Evolutionary conservation across 2,329 filamentous ascomycete species (phyloP), one percentile per base, ranked within the genome.

Genomic region (Tricladium varicosporioides): DNA sequence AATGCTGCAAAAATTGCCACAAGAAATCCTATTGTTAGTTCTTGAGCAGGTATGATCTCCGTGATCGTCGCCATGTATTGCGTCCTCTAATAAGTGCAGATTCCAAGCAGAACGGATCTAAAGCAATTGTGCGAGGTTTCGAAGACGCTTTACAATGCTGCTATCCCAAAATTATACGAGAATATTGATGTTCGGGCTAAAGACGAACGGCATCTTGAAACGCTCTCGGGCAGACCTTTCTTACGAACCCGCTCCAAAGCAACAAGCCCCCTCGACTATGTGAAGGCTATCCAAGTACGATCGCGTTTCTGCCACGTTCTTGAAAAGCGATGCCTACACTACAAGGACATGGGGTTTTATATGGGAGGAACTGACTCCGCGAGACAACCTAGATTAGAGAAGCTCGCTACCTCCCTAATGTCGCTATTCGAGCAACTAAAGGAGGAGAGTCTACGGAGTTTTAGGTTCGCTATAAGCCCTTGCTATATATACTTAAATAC

Each of bases 111-210:
- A 31, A 46, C 2, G 2, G 51, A 53, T 27, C 22, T 53, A 31
- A 53, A 53, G 40, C 40, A 53, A 7, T n/a, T 53, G 16, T 46
- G 40, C 5, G 51, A 53, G 33, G 51, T 53, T 1, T 53, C 51
- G 18, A 53, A 53, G 42, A 31, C 15, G 3, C 36, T 53, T 16
- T 43, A 53, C 16, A 11, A 45, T 5, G 10, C 15, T 31, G 15
- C 51, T 5, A 8, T 32, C 15, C 51, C 51, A n/a, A 32, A 27
- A 19, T 15, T 53, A 16, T 53, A 46, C 42, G 16, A 45, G 19
- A 22, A 22, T 22, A 31, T 48, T 27, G 19, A 31, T 18, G 8
- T 48, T 13, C 11, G 16, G 10, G 16, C 46, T 48, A 18, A 48
- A 31, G 13, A n/a, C 10, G 44, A 16, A 18, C 2, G 16, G 44